phyloP scores from a whole-genome alignment of 306 rosid genomes.

The Vigna angularis region DNA sequence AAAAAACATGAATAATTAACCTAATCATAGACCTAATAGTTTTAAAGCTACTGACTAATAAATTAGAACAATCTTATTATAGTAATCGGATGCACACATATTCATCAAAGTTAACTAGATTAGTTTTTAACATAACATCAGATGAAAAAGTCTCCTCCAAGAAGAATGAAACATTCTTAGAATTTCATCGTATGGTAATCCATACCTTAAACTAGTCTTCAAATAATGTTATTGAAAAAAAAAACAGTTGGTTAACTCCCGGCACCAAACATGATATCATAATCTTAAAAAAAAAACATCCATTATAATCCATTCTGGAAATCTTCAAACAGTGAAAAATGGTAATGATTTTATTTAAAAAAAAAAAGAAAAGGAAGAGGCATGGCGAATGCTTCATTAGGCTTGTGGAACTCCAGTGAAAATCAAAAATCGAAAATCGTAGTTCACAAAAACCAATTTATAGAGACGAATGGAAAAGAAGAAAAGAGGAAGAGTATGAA shows the following conservation, averaged over 20 bases:
- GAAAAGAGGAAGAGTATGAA: neutral
- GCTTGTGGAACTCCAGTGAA: neutral
- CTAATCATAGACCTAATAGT: neutral
- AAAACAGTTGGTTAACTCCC: neutral
- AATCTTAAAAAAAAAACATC: neutral
- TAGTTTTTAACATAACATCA: neutral
- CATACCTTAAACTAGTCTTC: neutral
- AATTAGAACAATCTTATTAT: neutral
- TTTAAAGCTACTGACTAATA: neutral
- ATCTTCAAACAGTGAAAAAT: neutral
- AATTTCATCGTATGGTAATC: neutral
- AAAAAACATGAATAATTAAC: neutral
- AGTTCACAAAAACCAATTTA: neutral
- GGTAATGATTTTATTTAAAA: neutral
- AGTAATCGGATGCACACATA: neutral
- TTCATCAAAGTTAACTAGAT: neutral
- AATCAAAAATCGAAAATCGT: slow-evolving; percentile 28
- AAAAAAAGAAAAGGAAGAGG: neutral
- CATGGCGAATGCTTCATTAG: neutral
- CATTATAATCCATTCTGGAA: neutral
- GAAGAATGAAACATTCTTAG: neutral
- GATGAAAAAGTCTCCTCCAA: neutral
- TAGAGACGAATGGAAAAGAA: neutral
- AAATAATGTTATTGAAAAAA: neutral
- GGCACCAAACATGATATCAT: neutral